Conservation (phyloP, 2,329 filamentous ascomycete species). For the Claviceps sp. region DNA sequence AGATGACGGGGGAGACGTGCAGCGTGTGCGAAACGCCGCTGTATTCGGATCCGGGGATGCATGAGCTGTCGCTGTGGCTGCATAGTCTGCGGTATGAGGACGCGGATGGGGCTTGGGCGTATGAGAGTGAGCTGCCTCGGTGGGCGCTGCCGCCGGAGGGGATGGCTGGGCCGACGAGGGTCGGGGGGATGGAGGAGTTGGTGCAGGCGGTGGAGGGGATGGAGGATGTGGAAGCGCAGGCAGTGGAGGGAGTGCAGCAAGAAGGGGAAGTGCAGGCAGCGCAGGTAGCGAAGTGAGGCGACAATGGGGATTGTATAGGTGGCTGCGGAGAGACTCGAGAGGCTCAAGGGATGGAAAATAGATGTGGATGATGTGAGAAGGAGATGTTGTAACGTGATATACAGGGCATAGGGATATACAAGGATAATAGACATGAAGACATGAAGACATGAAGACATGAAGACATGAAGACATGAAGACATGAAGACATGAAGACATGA, state of each 20-base stretch:
- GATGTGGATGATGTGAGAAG: too few relatives aligned
- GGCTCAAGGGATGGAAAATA: background rate
- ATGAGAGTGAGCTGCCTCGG: constrained; percentile 66
- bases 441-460: background rate
- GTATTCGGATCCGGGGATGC: constrained; percentile 81
- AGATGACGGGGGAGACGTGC: constrained; percentile 77
- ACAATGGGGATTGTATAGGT: too few relatives aligned
- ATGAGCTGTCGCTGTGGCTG: constrained; percentile 87
- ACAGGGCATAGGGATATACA: background rate
- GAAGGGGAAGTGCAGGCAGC: background rate
- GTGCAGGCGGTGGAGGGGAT: constrained; percentile 32
- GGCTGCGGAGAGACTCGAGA: background rate
- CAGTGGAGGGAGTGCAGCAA: background rate
- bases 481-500: too few relatives aligned
- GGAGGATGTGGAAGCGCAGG: background rate
- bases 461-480: background rate
- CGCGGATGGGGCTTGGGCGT: constrained; percentile 70
- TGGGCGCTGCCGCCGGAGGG: constrained; percentile 80
- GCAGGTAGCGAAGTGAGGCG: background rate
- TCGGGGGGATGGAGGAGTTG: constrained; percentile 46
- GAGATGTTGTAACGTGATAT: too few relatives aligned
- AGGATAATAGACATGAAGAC: background rate
- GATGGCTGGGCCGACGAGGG: constrained; percentile 55
- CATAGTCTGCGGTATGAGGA: constrained; percentile 88
- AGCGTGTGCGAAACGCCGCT: constrained; percentile 72